Base-by-base conservation (phyloP, 2,329 filamentous ascomycete genomes). In the Diaporthe sp. region DNA sequence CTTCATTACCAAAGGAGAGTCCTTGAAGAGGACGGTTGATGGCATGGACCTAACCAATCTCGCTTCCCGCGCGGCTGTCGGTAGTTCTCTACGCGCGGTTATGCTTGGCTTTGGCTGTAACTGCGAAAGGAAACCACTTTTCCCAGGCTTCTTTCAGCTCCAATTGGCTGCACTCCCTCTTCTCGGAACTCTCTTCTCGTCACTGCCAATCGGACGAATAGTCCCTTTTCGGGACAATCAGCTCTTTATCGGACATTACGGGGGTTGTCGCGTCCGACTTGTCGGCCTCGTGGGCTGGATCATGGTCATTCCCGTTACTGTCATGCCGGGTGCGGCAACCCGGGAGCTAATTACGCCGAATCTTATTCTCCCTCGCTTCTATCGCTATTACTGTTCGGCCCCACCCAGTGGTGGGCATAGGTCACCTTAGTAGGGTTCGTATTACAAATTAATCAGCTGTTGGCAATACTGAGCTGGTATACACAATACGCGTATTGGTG, bases 21-120 rank as follows among this genome's bases (percentile, higher is more conserved):
- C 37, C 15, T 15, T 44, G n/a, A 19, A 27, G 19, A 8, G 25
- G 13, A 13, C n/a, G n/a, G 35, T 42, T 25, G 25, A 30, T 30
- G 4, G 17, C 17, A 25, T 13, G 27, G 25, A 30, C 39, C 59
- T 27, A n/a, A 15, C 37, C 39, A 63, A 8, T 61, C 37, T 63
- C 9, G 27, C 6, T n/a, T n/a, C 59, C 39, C 27, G 42, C 59
- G 27, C 59, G 25, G 39, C 27, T 61, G 4, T 59, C 35, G 25
- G 8, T 6, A 25, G 7, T 1, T 32, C 39, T 3, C 13, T 39
- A 4, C 4, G n/a, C 12, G 22, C 0, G 15, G 42, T 0, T 44
- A 7, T 19, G 58, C 37, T 27, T 63, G 39, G n/a, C 6, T 32
- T 4, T 42, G 17, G 8, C 25, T 44, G 39, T 7, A 30, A n/a